Base-by-base conservation (phyloP, 1,139 yeast genomes). In the Kodamaea fungicola region DNA sequence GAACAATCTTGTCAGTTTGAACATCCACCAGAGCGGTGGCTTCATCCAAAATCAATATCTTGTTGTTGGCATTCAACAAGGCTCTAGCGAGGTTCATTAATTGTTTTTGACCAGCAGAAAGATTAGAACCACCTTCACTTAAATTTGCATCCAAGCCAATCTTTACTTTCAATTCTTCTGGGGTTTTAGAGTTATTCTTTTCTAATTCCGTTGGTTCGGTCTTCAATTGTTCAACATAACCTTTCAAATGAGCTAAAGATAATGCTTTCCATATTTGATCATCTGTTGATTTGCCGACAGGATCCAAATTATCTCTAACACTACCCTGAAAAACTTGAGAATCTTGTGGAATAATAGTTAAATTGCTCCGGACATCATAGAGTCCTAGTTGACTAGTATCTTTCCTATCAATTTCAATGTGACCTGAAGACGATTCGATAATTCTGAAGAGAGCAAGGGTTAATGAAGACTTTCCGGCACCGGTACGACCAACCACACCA, bases 401-500 rank as follows among this genome's bases (percentile, higher is more conserved):
- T 7, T 58, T 37, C 1, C 46, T 52, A 37, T 60, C 64, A 23
- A 60, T 57, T 25, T 50, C 55, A 32, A 60, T 57, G 37, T 52
- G 53, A 12, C 64, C 64, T 2, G 43, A 29, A 3, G 56, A 50
- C 8, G 62, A 52, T 42, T 59, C 64, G 13, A 59, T 54, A 25
- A 59, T 57, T 35, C 64, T 49, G 50, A 59, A 59, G 19, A 59
- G 48, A 0, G 64, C 62, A 38, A 59, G 50, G 0, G 63, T 56
- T 30, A 59, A 51, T 2, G 64, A 54, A 5, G 62, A 57, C 42
- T 59, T 59, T 16, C 64, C 64, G 1, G 64, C 64, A 12, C 64
- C 64, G 3, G 64, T 59, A 38, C 64, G 46, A 4, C 64, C 64
- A 28, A 59, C 64, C 32, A 59, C 57, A 16, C 64, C 64, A 28